These are phyloP conservation scores for Benincasa hispida DNA, from an alignment of 306 rosid species.

Conservation along the genomic window DNA sequence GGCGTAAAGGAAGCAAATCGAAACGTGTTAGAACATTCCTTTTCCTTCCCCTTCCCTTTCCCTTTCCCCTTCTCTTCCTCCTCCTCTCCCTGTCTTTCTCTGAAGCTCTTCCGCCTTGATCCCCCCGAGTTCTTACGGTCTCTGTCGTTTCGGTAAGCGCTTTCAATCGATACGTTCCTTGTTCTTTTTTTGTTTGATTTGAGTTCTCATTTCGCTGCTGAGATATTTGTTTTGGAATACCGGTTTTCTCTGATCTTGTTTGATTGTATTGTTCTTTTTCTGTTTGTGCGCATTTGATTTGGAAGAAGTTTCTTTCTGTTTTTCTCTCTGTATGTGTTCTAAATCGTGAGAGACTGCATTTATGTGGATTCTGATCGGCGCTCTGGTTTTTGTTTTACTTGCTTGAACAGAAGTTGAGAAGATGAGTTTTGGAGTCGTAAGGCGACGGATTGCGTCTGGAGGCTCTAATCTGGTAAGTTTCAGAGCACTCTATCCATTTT, in stretches of 20 bases:
- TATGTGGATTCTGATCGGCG: background rate
- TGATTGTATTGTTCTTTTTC: background rate
- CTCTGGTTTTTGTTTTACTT: background rate
- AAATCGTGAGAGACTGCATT: background rate
- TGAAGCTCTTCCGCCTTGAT: background rate
- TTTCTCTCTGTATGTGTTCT: background rate
- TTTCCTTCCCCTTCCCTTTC: background rate
- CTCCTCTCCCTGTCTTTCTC: background rate
- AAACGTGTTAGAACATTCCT: background rate
- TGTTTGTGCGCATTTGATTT: background rate
- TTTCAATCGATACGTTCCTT: background rate
- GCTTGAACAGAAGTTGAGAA: background rate
- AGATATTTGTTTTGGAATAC: background rate
- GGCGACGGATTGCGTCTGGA: slow-evolving; percentile 65
- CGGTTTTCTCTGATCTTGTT: background rate
- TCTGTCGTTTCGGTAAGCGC: background rate
- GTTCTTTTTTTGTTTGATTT: background rate
- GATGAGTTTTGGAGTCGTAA: slow-evolving; percentile 39
- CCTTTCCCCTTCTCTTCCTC: background rate
- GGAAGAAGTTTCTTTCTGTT: background rate
- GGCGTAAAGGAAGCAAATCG: slow-evolving; percentile 2
- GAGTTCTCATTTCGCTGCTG: background rate
- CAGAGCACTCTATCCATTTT: background rate
- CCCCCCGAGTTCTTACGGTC: background rate
- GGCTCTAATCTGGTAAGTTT: slow-evolving; percentile 30